Evolutionary conservation across 108 stramenopile genomes (phyloP).

Genomic region (Fragilaria crotonensis): DNA sequence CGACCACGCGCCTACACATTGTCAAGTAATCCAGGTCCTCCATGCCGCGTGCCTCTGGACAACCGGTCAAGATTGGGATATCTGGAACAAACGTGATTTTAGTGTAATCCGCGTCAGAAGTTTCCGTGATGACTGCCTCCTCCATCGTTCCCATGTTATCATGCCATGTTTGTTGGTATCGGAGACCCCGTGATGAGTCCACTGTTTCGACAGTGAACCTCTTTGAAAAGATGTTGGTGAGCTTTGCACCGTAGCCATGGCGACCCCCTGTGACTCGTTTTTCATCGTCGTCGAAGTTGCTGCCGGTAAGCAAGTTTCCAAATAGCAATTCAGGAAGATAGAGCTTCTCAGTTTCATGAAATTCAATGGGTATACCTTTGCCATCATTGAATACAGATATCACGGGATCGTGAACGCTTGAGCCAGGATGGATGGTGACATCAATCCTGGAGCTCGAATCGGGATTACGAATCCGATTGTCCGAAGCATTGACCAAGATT

Average conservation of each 20-base stretch:
- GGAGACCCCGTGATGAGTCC: slow-evolving; percentile 65
- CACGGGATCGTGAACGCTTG: slow-evolving; percentile 16
- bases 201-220: slow-evolving; percentile 87
- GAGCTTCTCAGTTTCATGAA: slow-evolving; percentile 75
- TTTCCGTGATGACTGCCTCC: slow-evolving; percentile 57
- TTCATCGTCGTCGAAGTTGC: slow-evolving; percentile 98
- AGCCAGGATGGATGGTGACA: slow-evolving; percentile 62
- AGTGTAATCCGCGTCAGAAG: slow-evolving; percentile 89
- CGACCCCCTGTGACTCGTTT: slow-evolving; percentile 98
- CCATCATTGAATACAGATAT: slow-evolving; percentile 99
- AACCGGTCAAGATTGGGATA: slow-evolving; percentile 64
- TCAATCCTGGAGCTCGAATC: slow-evolving; percentile 90
- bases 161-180: slow-evolving; percentile 80
- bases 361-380: slow-evolving; percentile 72
- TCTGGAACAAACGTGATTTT: slow-evolving; percentile 97
- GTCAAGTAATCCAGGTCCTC: slow-evolving; percentile 57
- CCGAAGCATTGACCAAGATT: slow-evolving; percentile 98
- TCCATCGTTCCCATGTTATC: slow-evolving; percentile 87
- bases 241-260: slow-evolving; percentile 99
- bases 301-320: slow-evolving; percentile 95
- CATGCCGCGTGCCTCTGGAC: slow-evolving; percentile 21
- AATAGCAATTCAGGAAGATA: slow-evolving; percentile 97
- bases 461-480: slow-evolving; percentile 99
- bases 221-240: slow-evolving; percentile 97
- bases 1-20: slow-evolving; percentile 80